Conservation (phyloP, 2,329 filamentous ascomycete genomes). For the Alternaria arborescens region DNA sequence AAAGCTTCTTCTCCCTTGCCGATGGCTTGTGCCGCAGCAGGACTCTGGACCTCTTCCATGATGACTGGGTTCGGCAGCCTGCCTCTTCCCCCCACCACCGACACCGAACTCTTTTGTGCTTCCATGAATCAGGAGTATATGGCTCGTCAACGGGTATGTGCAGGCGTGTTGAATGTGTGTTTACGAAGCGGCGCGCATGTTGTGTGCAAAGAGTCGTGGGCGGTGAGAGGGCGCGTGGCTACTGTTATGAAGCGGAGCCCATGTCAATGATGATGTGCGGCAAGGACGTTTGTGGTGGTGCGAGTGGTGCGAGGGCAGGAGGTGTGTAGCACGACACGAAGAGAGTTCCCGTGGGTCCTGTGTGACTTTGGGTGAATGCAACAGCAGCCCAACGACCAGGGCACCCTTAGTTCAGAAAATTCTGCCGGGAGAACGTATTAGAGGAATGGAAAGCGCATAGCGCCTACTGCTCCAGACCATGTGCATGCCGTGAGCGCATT, state of each 20-base stretch:
- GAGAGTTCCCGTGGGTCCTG: conserved; percentile 28
- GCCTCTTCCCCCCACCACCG: conserved; percentile 44
- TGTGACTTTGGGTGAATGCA: conserved; percentile 33
- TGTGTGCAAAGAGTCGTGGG: conserved; percentile 34
- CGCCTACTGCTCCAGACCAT: conserved; percentile 18
- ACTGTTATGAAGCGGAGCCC: conserved; percentile 30
- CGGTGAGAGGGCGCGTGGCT: conserved; percentile 41
- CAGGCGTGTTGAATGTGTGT: conserved; percentile 19
- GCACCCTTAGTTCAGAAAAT: conserved; percentile 38
- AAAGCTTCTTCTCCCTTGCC: conserved; percentile 71
- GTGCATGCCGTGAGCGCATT: conserved; percentile 19
- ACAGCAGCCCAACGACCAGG: conserved; percentile 33
- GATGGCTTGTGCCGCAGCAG: conserved; percentile 21
- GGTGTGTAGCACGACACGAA: conserved; percentile 36
- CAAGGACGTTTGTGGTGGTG: conserved; percentile 17
- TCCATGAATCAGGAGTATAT: conserved; percentile 36
- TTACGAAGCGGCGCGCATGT: conserved; percentile 33
- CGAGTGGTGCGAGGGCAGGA: conserved; percentile 21
- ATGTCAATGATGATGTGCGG: conserved; percentile 21
- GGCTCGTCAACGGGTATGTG: conserved; percentile 12
- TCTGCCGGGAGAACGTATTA: conserved; percentile 29
- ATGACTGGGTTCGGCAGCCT: conserved; percentile 29
- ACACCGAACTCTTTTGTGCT: conserved; percentile 39
- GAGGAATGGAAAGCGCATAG: conserved; percentile 29
- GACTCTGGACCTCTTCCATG: conserved; percentile 28